phyloP scores from a whole-genome alignment of 192 early-diverging fungal genomes.

The Hyaloraphidium curvatum region DNA sequence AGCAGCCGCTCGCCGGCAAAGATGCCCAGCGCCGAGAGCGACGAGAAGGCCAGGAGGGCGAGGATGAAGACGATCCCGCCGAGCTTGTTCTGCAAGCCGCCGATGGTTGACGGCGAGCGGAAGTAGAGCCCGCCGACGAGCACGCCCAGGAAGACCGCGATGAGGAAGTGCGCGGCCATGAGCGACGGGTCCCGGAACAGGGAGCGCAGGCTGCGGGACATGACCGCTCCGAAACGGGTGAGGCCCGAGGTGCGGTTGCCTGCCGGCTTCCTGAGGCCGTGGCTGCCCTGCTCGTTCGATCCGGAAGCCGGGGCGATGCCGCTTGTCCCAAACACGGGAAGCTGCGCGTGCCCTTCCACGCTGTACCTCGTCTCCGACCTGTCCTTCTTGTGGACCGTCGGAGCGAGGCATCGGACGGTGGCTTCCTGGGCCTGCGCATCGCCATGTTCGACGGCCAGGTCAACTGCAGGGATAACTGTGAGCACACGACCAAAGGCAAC shows the following conservation, averaged over 20 bases:
- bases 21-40: slow-evolving; percentile 36
- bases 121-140: slow-evolving; percentile 52
- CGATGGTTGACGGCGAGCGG: slow-evolving; percentile 26
- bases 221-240: slow-evolving; percentile 25
- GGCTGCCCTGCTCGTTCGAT: not conserved
- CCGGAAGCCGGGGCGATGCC: not conserved
- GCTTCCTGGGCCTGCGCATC: slow-evolving; percentile 4
- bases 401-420: slow-evolving; percentile 3
- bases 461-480: not conserved
- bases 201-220: slow-evolving; percentile 21
- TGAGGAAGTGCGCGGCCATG: slow-evolving; percentile 34
- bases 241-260: slow-evolving; percentile 19
- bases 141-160: slow-evolving; percentile 31
- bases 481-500: not conserved
- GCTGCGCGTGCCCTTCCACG: too few relatives aligned
- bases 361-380: slow-evolving; percentile 2
- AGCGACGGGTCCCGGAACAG: slow-evolving; percentile 22
- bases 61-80: slow-evolving; percentile 50
- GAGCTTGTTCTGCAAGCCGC: slow-evolving; percentile 55
- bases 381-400: not conserved
- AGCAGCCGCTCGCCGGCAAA: slow-evolving; percentile 23
- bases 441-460: not conserved
- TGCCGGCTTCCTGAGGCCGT: not conserved
- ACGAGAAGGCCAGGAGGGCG: slow-evolving; percentile 46
- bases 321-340: too few relatives aligned